These are phyloP conservation scores for Brachypodium distachyon DNA, from an alignment of 202 grass and related monocot genomes.

Conservation along the genomic window DNA sequence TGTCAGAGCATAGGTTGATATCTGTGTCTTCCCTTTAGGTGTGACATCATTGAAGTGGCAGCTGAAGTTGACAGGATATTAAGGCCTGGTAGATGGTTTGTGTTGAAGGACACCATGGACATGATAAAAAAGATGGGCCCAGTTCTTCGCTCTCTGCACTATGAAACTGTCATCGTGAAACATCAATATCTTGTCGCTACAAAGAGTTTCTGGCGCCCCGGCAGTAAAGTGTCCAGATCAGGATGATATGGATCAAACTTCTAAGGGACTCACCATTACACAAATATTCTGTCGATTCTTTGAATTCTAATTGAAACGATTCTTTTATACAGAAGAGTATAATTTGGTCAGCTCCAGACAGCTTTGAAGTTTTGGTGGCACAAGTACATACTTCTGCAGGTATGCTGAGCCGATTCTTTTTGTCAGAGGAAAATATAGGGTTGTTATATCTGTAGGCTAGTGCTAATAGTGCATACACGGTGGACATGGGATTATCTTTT, in stretches of 20 bases:
- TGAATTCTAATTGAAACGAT: neutral
- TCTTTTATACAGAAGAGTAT: slow-evolving; percentile 1
- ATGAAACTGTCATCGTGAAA: slow-evolving; percentile 41
- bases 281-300: slow-evolving; percentile 10
- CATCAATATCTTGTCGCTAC: slow-evolving; percentile 61
- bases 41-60: slow-evolving; percentile 56
- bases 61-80: slow-evolving; percentile 80
- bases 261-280: neutral
- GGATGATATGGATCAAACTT: neutral
- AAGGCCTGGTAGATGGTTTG: slow-evolving; percentile 79
- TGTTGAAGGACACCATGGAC: slow-evolving; percentile 59
- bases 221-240: slow-evolving; percentile 16
- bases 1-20: neutral
- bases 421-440: neutral
- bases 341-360: neutral
- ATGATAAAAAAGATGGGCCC: slow-evolving; percentile 59
- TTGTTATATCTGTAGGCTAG: neutral
- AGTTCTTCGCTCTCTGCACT: slow-evolving; percentile 63
- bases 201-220: slow-evolving; percentile 65
- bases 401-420: neutral
- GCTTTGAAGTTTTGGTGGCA: neutral
- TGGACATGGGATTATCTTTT: neutral
- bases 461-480: neutral
- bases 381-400: neutral
- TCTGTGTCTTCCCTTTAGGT: slow-evolving; percentile 34